A percentile compares a stretch with the other conserved stretches of the same genome.
These are phyloP conservation scores for Colletotrichum destructivum DNA, from an alignment of 2,329 filamentous ascomycete species.

Conservation along the genomic window DNA sequence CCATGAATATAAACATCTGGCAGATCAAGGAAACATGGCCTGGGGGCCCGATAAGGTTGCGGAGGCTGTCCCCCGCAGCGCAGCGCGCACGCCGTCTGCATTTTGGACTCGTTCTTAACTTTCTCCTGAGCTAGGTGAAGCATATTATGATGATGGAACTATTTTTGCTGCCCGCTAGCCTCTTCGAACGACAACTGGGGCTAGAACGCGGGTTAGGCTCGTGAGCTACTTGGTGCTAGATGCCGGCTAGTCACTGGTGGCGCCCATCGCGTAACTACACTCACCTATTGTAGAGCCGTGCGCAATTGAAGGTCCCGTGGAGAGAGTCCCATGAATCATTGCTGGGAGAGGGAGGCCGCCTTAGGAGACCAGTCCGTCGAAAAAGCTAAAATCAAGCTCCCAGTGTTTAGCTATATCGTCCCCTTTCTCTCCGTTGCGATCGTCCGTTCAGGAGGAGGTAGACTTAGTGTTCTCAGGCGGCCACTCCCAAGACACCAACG, in stretches of 20 bases:
- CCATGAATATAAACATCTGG: background rate
- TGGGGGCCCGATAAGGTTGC: background rate
- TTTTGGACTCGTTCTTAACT: background rate
- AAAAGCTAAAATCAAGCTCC: background rate
- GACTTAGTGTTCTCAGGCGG: background rate
- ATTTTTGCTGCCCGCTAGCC: background rate
- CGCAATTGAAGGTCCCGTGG: background rate
- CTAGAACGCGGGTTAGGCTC: background rate
- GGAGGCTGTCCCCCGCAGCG: background rate
- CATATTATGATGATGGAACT: background rate
- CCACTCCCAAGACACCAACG: no score
- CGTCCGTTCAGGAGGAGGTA: background rate
- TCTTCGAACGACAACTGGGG: background rate
- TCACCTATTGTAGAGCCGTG: background rate
- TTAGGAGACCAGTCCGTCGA: background rate
- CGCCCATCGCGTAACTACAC: background rate
- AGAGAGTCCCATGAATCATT: background rate
- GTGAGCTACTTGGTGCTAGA: background rate
- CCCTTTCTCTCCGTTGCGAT: background rate
- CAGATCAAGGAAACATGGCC: no score
- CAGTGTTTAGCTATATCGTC: background rate
- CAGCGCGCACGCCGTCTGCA: background rate
- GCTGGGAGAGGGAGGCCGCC: background rate
- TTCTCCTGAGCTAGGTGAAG: conserved; percentile 3
- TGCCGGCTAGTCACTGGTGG: background rate